Evolutionary conservation across 2,329 filamentous ascomycete species (phyloP).

Genomic region (Fusarium foetens): DNA sequence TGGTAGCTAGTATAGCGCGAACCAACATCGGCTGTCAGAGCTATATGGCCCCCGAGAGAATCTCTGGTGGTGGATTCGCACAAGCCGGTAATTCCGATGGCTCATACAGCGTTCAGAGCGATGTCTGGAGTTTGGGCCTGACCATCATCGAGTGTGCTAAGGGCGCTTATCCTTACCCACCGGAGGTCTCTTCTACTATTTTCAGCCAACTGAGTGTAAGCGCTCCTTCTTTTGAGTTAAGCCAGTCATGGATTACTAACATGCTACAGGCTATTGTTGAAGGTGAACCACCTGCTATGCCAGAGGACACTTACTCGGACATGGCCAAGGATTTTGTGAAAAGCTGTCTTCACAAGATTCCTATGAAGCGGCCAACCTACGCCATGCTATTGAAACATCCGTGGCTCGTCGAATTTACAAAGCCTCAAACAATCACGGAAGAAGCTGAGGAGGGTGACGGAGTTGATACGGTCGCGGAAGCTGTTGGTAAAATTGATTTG

Average conservation of each 20-base stretch:
- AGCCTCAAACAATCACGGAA: conserved; percentile 79
- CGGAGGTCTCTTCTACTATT: conserved; percentile 97
- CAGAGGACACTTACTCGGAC: conserved; percentile 79
- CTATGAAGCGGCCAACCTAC: conserved; percentile 93
- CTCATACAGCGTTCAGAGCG: conserved; percentile 96
- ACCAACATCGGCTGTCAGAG: conserved; percentile 99
- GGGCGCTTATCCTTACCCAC: conserved; percentile 94
- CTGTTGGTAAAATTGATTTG: conserved; percentile 57
- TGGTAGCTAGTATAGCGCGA: conserved; percentile 97
- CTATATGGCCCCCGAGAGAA: conserved; percentile 98
- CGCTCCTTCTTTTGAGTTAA: conserved; percentile 39
- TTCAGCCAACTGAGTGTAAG: conserved; percentile 96
- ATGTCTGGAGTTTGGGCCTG: conserved; percentile 95
- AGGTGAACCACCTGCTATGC: conserved; percentile 91
- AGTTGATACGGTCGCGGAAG: conserved; percentile 56
- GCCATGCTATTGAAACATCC: conserved; percentile 87
- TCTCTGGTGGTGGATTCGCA: conserved; percentile 85
- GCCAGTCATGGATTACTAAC: conserved; percentile 15
- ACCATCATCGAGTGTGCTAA: conserved; percentile 96
- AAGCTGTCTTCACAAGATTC: conserved; percentile 91
- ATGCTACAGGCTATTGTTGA: conserved; percentile 87
- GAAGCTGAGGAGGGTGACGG: conserved; percentile 72
- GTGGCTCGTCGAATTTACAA: conserved; percentile 82
- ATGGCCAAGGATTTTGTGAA: conserved; percentile 87
- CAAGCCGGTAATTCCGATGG: conserved; percentile 76